Percentiles rank a stretch among this genome's conserved stretches.
Evolutionary conservation across 192 early-diverging fungal genomes (phyloP).

Genomic region (Coemansia sp.): DNA sequence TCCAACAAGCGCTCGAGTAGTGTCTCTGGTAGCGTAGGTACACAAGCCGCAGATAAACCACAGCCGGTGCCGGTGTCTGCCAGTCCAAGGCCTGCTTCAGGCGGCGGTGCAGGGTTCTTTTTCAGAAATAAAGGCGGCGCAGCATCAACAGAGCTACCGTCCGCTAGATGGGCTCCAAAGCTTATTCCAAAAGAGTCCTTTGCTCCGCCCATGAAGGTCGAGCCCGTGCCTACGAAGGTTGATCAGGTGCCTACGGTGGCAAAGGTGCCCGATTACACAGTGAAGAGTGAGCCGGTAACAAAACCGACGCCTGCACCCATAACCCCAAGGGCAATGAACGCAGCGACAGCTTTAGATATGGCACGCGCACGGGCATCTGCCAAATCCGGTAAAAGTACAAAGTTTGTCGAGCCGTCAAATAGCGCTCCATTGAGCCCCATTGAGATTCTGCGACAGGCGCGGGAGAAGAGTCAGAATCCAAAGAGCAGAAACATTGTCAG

Average conservation of each 20-base stretch:
- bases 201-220: neutral
- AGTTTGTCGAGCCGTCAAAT: neutral
- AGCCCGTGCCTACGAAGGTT: neutral
- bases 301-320: neutral
- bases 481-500: neutral
- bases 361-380: neutral
- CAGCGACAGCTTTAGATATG: neutral
- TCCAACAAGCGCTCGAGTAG: neutral
- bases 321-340: neutral
- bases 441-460: neutral
- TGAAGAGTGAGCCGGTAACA: neutral
- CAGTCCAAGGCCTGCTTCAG: neutral
- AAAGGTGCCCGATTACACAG: neutral
- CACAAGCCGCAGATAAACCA: neutral
- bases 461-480: neutral
- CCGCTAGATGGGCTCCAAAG: slow-evolving; percentile 5
- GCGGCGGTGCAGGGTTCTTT: slow-evolving; percentile 1
- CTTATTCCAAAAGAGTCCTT: neutral
- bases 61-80: neutral
- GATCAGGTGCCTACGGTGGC: neutral
- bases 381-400: neutral
- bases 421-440: slow-evolving; percentile 63
- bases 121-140: neutral
- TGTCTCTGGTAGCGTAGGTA: neutral
- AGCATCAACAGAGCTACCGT: neutral